A percentile compares a stretch with the other conserved stretches of the same genome.
Conservation (phyloP, 805 yeast genomes). For the Hanseniaspora pseudoguilliermondii region DNA sequence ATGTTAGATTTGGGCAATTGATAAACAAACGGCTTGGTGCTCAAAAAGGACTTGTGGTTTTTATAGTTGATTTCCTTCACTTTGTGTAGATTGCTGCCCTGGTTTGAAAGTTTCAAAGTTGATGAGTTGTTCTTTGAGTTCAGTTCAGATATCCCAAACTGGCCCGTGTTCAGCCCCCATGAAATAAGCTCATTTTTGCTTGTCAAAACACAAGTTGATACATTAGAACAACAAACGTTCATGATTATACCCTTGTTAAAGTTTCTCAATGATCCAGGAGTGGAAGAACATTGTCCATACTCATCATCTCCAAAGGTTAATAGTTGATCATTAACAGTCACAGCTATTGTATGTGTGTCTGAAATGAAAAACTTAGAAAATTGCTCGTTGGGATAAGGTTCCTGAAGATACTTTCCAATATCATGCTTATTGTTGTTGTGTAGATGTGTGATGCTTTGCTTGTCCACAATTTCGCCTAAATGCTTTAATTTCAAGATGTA, state of each 20-base stretch:
- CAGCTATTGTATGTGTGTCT: conserved; percentile 53
- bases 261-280: conserved; percentile 17
- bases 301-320: conserved; percentile 72
- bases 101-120: background rate
- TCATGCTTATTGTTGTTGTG: conserved; percentile 23
- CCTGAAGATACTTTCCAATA: background rate
- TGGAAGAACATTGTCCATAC: conserved; percentile 37
- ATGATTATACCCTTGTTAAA: conserved; percentile 14
- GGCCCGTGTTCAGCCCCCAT: conserved; percentile 80
- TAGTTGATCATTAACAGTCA: conserved; percentile 41
- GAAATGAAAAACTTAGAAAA: conserved; percentile 37
- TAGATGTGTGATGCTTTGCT: conserved; percentile 30
- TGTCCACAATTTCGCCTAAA: conserved; percentile 48
- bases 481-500: conserved; percentile 56
- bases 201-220: conserved; percentile 52
- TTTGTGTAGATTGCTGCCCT: background rate
- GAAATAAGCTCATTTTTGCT: conserved; percentile 36
- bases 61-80: conserved; percentile 28
- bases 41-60: conserved; percentile 30
- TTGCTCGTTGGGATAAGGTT: conserved; percentile 19
- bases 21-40: conserved; percentile 15
- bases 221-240: conserved; percentile 50
- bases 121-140: conserved; percentile 32
- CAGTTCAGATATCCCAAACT: conserved; percentile 42
- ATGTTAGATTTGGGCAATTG: conserved; percentile 6